Evolutionary conservation across 352 stramenopile species (phyloP).

Genomic region (Pythium plurisporium): DNA sequence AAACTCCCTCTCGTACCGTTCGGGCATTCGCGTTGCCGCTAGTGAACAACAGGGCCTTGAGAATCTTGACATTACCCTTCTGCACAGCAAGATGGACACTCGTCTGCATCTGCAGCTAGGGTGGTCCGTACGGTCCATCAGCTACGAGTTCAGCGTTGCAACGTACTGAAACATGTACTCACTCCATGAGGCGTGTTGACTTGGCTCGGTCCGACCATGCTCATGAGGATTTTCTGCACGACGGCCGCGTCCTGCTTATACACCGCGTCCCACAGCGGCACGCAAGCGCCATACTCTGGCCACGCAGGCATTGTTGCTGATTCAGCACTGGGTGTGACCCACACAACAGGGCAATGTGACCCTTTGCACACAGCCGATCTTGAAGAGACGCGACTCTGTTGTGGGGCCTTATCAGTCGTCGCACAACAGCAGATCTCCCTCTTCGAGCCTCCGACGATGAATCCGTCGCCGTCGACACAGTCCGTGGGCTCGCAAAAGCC

Average conservation of each 20-base stretch:
- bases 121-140: not conserved
- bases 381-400: slow-evolving; percentile 25
- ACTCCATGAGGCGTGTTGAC: slow-evolving; percentile 55
- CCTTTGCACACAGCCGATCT: slow-evolving; percentile 2
- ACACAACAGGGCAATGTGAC: slow-evolving; percentile 10
- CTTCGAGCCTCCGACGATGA: slow-evolving; percentile 29
- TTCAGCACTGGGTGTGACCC: slow-evolving; percentile 2
- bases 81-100: slow-evolving; percentile 52
- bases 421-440: not conserved
- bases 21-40: slow-evolving; percentile 40
- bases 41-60: slow-evolving; percentile 48
- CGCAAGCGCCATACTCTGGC: slow-evolving; percentile 34
- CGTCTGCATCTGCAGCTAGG: slow-evolving; percentile 56
- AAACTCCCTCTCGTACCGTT: too few relatives aligned
- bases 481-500: slow-evolving; percentile 34
- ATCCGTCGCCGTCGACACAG: slow-evolving; percentile 36
- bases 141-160: not conserved
- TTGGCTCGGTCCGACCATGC: slow-evolving; percentile 23
- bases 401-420: not conserved
- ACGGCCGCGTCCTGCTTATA: slow-evolving; percentile 35
- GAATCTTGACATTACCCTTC: slow-evolving; percentile 50
- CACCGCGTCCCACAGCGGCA: slow-evolving; percentile 60
- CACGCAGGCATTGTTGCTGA: slow-evolving; percentile 24
- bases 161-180: not conserved
- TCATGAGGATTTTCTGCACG: slow-evolving; percentile 41